Conservation (phyloP, 192 early-diverging fungal species). For the Umbelopsis sp. region DNA sequence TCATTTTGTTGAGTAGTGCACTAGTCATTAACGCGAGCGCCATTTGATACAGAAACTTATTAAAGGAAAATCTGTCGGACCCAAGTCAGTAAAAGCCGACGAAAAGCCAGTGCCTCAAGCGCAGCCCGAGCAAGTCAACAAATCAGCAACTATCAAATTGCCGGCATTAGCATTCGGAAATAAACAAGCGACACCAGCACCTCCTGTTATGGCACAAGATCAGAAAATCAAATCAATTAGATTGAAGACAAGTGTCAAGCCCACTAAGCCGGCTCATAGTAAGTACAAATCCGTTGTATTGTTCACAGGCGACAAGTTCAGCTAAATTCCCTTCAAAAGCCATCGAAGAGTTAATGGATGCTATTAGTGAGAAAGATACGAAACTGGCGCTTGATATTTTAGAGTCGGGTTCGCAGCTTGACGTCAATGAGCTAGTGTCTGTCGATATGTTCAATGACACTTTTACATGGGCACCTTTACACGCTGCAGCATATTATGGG, state of each 20-base stretch:
- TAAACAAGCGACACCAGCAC: not conserved
- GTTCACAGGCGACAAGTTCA: not conserved
- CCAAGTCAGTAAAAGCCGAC: not conserved
- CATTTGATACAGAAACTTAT: slow-evolving; percentile 32
- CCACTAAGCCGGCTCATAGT: not conserved
- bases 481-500: slow-evolving; percentile 86
- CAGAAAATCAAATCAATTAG: slow-evolving; percentile 8
- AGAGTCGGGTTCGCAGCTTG: slow-evolving; percentile 10
- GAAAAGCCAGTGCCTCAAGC: not conserved
- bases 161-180: slow-evolving; percentile 1
- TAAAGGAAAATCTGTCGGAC: slow-evolving; percentile 15
- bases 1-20: not conserved
- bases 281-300: not conserved
- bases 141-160: slow-evolving; percentile 18
- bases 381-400: slow-evolving; percentile 22
- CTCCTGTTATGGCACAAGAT: not conserved
- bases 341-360: slow-evolving; percentile 17
- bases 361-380: slow-evolving; percentile 23
- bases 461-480: slow-evolving; percentile 85
- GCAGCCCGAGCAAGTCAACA: not conserved
- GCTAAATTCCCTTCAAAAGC: not conserved
- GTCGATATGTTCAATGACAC: slow-evolving; percentile 49
- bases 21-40: not conserved
- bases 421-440: slow-evolving; percentile 33
- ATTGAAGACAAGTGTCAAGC: not conserved